These are phyloP conservation scores for Penicillium sumatraense DNA, from an alignment of 2,329 filamentous ascomycete genomes.

Conservation along the genomic window DNA sequence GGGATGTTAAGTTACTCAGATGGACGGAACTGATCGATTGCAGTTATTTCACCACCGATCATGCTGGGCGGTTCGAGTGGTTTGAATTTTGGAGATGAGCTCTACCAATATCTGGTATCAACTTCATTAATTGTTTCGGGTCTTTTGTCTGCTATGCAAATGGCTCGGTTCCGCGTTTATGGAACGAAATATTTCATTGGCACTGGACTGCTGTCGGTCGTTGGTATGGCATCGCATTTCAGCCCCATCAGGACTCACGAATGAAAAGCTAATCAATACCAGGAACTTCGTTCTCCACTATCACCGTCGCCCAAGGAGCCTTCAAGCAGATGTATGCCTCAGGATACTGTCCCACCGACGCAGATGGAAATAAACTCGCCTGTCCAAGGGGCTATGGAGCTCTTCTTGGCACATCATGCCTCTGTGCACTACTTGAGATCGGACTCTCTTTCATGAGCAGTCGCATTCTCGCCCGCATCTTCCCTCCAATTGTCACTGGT, in stretches of 20 bases:
- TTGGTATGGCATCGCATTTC: constrained; percentile 43
- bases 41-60: constrained; percentile 66
- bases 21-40: constrained; percentile 18
- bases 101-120: constrained; percentile 69
- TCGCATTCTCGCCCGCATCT: constrained; percentile 63
- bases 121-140: constrained; percentile 71
- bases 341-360: constrained; percentile 64
- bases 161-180: constrained; percentile 67
- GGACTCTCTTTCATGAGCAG: constrained; percentile 68
- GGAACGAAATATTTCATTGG: constrained; percentile 67
- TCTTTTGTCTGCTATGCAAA: constrained; percentile 68
- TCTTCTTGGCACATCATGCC: constrained; percentile 60
- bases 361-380: constrained; percentile 61
- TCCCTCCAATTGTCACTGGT: constrained; percentile 71
- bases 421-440: constrained; percentile 63
- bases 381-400: constrained; percentile 71
- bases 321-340: constrained; percentile 67
- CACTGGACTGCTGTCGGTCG: constrained; percentile 69
- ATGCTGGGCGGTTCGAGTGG: constrained; percentile 61
- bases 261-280: background rate
- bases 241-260: background rate
- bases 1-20: background rate
- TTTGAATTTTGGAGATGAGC: constrained; percentile 60
- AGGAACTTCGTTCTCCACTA: constrained; percentile 68
- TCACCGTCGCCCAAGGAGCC: constrained; percentile 67